phyloP scores from a whole-genome alignment of 2,329 filamentous ascomycete species.

The Exophiala viscosa region DNA sequence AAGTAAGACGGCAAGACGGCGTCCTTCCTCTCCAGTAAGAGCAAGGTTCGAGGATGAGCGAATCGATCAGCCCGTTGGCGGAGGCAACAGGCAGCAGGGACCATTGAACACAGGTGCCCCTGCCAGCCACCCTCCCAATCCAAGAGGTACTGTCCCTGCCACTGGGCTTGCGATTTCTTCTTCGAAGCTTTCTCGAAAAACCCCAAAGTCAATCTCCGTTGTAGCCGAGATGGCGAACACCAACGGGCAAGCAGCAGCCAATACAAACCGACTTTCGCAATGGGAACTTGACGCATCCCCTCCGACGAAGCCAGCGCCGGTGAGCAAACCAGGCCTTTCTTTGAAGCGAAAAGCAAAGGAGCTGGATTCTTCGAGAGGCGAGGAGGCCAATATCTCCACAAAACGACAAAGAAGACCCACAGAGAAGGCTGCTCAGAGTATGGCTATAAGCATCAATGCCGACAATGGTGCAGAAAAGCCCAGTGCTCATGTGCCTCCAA shows the following conservation, averaged over 20 bases:
- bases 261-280: slow-evolving; percentile 39
- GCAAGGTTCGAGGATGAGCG: not conserved
- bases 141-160: not conserved
- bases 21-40: not conserved
- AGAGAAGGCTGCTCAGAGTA: not conserved
- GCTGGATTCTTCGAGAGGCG: not conserved
- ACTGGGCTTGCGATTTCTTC: not conserved
- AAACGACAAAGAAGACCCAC: not conserved
- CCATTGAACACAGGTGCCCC: not conserved
- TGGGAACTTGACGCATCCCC: slow-evolving; percentile 42
- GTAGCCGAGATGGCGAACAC: not conserved
- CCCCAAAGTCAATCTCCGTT: slow-evolving; percentile 6
- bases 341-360: slow-evolving; percentile 13
- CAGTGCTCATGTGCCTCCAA: not conserved
- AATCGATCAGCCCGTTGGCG: too few relatives aligned
- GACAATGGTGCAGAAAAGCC: not conserved
- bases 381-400: not conserved
- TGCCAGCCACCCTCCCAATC: not conserved
- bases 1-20: not conserved
- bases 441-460: not conserved
- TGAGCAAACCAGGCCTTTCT: not conserved
- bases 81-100: too few relatives aligned
- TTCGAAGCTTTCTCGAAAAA: not conserved
- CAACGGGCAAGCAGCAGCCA: slow-evolving; percentile 35
- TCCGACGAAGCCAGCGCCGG: slow-evolving; percentile 15